A percentile compares a stretch with the other conserved stretches of the same genome.
These are phyloP conservation scores for Cinnamomum chago DNA, from an alignment of 164 flowering plant genomes.

Conservation along the genomic window DNA sequence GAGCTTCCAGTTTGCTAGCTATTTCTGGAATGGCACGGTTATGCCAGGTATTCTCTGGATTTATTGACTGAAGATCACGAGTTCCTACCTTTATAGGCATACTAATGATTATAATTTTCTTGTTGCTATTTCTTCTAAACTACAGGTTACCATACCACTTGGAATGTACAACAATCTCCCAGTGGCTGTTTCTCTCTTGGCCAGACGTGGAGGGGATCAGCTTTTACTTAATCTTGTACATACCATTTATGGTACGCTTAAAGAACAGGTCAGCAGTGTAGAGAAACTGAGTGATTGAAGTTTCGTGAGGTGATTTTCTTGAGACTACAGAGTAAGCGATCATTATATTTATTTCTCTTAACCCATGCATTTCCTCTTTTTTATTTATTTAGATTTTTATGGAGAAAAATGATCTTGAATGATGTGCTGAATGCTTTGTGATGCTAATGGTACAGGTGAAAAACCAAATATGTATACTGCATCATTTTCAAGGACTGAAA, in stretches of 20 bases:
- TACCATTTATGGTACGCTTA: slow-evolving; percentile 37
- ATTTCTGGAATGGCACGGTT: slow-evolving; percentile 82
- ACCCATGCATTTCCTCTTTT: background rate
- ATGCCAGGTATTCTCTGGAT: slow-evolving; percentile 57
- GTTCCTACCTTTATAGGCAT: background rate
- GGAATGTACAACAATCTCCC: slow-evolving; percentile 67
- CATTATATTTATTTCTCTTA: background rate
- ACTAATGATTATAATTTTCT: background rate
- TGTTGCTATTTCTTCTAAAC: background rate
- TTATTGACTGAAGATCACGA: background rate
- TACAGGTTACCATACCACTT: slow-evolving; percentile 80
- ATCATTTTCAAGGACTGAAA: background rate
- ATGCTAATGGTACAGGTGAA: slow-evolving; percentile 1
- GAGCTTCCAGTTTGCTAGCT: slow-evolving; percentile 78
- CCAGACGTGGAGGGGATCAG: slow-evolving; percentile 72
- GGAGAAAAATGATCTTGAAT: background rate
- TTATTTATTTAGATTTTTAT: background rate
- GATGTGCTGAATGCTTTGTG: background rate
- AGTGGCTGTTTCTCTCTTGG: slow-evolving; percentile 70
- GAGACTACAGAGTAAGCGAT: background rate
- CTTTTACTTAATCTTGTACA: slow-evolving; percentile 70
- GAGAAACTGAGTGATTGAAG: background rate
- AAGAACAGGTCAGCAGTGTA: slow-evolving; percentile 27
- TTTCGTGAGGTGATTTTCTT: background rate
- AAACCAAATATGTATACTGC: background rate